Percentiles rank a stretch among this genome's conserved stretches.
Conservation (phyloP, 768 basidiomycete genomes). For the Pleurotus platypus region DNA sequence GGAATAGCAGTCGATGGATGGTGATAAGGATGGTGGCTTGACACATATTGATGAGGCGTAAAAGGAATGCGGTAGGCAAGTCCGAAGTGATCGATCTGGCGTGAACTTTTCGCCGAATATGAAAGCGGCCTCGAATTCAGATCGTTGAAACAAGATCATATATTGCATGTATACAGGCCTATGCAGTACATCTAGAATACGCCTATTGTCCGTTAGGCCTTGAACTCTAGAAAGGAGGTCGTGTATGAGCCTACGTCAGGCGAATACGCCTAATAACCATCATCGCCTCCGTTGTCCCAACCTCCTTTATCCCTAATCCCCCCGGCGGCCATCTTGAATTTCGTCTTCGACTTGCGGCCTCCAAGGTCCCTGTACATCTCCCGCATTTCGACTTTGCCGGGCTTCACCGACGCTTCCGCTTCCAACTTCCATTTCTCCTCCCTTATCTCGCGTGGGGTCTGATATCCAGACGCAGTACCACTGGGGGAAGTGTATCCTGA, state of each 20-base stretch:
- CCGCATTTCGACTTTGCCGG: slow-evolving; percentile 82
- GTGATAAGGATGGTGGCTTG: too few relatives aligned
- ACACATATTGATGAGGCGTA: too few relatives aligned
- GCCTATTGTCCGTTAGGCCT: too few relatives aligned
- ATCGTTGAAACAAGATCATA: too few relatives aligned
- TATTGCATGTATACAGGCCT: too few relatives aligned
- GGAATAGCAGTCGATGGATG: too few relatives aligned
- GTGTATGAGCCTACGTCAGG: neutral
- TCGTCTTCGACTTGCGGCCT: slow-evolving; percentile 75
- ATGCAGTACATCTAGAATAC: too few relatives aligned
- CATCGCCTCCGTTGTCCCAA: slow-evolving; percentile 46
- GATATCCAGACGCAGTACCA: slow-evolving; percentile 52
- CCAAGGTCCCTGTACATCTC: slow-evolving; percentile 89
- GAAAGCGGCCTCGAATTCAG: too few relatives aligned
- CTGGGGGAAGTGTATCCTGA: slow-evolving; percentile 49
- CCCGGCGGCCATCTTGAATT: slow-evolving; percentile 68
- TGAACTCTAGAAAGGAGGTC: neutral
- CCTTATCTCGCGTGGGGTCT: slow-evolving; percentile 73
- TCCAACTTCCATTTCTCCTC: slow-evolving; percentile 73
- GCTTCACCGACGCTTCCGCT: slow-evolving; percentile 47
- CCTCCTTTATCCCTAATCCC: slow-evolving; percentile 76
- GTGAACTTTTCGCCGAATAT: too few relatives aligned
- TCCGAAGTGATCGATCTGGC: too few relatives aligned
- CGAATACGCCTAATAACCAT: slow-evolving; percentile 15
- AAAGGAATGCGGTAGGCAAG: too few relatives aligned